Percentiles rank a stretch among this genome's conserved stretches.
phyloP scores from a whole-genome alignment of 352 stramenopile species.

The Lagenidium giganteum region DNA sequence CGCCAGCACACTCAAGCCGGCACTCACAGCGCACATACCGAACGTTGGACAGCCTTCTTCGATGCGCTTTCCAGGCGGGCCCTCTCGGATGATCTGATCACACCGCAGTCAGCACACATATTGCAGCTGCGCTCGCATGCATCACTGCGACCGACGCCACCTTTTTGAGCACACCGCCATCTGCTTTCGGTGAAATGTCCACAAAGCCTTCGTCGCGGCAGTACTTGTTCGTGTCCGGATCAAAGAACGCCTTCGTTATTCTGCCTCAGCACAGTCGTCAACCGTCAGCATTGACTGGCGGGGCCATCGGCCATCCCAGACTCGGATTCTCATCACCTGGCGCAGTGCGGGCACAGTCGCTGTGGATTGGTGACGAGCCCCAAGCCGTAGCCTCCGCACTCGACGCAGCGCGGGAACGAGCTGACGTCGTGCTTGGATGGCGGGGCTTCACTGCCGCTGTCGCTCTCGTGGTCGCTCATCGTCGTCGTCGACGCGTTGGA shows the following conservation, averaged over 20 bases:
- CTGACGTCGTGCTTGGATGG: too few species aligned
- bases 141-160: constrained; percentile 7
- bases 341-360: constrained; percentile 66
- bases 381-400: constrained; percentile 66
- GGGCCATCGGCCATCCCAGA: background rate
- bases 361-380: constrained; percentile 70
- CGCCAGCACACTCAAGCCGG: background rate
- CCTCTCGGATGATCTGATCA: constrained; percentile 49
- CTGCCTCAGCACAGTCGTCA: constrained; percentile 13
- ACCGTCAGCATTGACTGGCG: background rate
- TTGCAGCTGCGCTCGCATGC: background rate
- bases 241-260: constrained; percentile 68
- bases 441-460: too few species aligned
- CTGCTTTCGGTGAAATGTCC: constrained; percentile 69
- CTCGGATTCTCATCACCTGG: too few species aligned
- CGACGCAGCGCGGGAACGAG: constrained; percentile 52
- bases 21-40: constrained; percentile 18
- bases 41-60: constrained; percentile 84
- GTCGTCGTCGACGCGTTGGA: too few species aligned
- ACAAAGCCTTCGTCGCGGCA: constrained; percentile 73
- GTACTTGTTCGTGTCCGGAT: constrained; percentile 58
- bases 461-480: too few species aligned
- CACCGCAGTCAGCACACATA: background rate
- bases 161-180: constrained; percentile 82
- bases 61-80: constrained; percentile 36